Evolutionary conservation across 2,329 filamentous ascomycete genomes (phyloP), one percentile per base, ranked within the genome.

Genomic region (Apiospora malaysiana): DNA sequence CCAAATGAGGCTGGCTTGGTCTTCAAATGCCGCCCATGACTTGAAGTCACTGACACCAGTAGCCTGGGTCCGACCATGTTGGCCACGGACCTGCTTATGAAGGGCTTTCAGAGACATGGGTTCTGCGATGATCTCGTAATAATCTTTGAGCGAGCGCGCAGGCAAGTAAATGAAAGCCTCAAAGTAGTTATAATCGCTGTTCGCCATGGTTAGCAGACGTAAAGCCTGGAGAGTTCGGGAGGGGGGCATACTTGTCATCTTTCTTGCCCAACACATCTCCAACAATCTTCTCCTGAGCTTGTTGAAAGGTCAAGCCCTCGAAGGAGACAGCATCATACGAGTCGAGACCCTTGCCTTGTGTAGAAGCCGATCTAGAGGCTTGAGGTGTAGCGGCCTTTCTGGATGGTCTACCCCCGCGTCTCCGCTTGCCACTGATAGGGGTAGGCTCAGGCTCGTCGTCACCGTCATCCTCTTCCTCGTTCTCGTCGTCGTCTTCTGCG

Each of bases 221-320:
- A 23, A 43, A 47, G 43, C 1, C 37, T 70, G 27, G 68, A 70
- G 27, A 68, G 43, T 74, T 59, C 72, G 27, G 66, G 75, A 27
- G 66, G 75, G 87, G 27, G 18, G 23, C 56, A 75, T 83, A 93
- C 90, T 88, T 85, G 72, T 90, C 89, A 72, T 94, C 91, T 66
- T 89, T 86, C 74, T 87, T 89, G 66, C 92, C 88, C 16, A 95
- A 86, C 72, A 95, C 81, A 75, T 95, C 93, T 70, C 92, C 89
- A 4, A 97, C 84, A 70, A 97, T 90, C 83, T 94, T 94, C 75
- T 97, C 93, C 78, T 97, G 94, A 0, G 94, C 94, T 77, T 94
- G 88, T 78, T 97, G 93, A 78, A 97, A 95, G 12, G 80, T 91
- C 68, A 95, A 89, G 6, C 92, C 92, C 70, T 90, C 89, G 80